Base-by-base conservation (phyloP, 805 yeast genomes). In the Ogataea wickerhamii region DNA sequence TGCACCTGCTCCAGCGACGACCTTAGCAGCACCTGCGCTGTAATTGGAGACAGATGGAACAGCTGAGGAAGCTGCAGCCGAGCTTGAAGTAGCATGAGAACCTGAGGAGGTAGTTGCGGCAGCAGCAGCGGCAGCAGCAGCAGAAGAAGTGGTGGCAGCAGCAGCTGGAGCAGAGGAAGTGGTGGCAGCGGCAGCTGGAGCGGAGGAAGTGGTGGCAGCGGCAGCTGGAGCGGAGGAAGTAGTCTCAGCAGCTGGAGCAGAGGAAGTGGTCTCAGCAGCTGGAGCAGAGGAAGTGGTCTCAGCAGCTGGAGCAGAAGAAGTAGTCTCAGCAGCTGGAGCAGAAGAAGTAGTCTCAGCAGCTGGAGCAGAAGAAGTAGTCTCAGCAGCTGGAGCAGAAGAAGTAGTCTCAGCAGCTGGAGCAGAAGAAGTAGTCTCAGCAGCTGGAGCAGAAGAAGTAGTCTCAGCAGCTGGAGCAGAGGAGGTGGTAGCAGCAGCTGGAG, bases 181-280 rank as follows among this genome's bases (percentile, higher is more conserved):
- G 13, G 32, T 20, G 19, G 38, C 16, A 16, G 41, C 10, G 13
- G 41, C 12, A 10, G 38, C n/a, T 2, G 35, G 22, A 27, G 44
- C 12, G 12, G 41, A 14, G 11, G 18, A 38, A 11, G 36, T 26
- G 24, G 48, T 6, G 8, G 37, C n/a, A 31, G 43, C 25, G n/a
- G 44, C 41, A 34, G 32, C 40, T 12, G 57, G 42, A 23, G 21
- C 41, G 12, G 57, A 52, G 38, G 56, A 51, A 21, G 57, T n/a
- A n/a, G 38, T 16, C 11, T 24, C 17, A 22, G 40, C 16, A 28
- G 44, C 34, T 7, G 40, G 20, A 16, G 25, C 25, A 16, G 24
- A 38, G 37, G 50, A 38, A 13, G 41, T 43, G 7, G 41, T 39
- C 16, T 5, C 30, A 18, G 27, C 38, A 6, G 41, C 26, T 20